Conservation (phyloP, 495 filamentous ascomycete species). For the Aspergillus sclerotiicarbonarius region DNA sequence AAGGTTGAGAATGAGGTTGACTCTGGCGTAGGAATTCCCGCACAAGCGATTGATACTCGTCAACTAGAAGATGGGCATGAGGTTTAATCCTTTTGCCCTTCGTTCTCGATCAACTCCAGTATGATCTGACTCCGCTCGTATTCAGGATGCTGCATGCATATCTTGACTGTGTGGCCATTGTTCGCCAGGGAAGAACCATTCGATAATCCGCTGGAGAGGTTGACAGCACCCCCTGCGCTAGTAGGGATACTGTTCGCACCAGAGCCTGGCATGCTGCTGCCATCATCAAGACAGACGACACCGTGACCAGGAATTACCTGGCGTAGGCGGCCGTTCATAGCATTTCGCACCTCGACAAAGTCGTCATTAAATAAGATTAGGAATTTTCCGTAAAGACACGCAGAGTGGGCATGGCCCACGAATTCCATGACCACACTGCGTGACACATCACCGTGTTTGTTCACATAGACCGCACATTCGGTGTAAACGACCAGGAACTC, state of each 20-base stretch:
- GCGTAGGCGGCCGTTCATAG: constrained; percentile 87
- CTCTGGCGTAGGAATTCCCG: background rate
- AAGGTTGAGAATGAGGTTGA: background rate
- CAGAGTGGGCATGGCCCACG: constrained; percentile 82
- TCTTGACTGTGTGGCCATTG: constrained; percentile 69
- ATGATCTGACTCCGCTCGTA: constrained; percentile 77
- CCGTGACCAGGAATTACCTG: constrained; percentile 93
- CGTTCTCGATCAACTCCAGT: constrained; percentile 89
- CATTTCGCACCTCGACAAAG: constrained; percentile 95
- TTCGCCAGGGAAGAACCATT: constrained; percentile 31
- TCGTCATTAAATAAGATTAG: constrained; percentile 83
- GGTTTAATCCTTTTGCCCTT: constrained; percentile 73
- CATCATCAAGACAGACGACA: constrained; percentile 86
- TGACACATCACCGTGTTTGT: constrained; percentile 94
- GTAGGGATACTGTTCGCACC: constrained; percentile 33
- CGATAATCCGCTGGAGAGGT: constrained; percentile 25
- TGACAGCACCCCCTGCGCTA: constrained; percentile 24
- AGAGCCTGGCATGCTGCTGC: constrained; percentile 49
- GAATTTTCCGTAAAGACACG: constrained; percentile 73
- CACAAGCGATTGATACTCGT: too few relatives aligned
- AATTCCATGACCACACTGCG: constrained; percentile 96
- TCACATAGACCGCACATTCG: constrained; percentile 94
- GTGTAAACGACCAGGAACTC: constrained; percentile 95
- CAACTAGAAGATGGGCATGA: background rate
- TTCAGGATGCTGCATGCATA: constrained; percentile 93